phyloP scores from a whole-genome alignment of 495 filamentous ascomycete genomes.

The Echria macrotheca region DNA sequence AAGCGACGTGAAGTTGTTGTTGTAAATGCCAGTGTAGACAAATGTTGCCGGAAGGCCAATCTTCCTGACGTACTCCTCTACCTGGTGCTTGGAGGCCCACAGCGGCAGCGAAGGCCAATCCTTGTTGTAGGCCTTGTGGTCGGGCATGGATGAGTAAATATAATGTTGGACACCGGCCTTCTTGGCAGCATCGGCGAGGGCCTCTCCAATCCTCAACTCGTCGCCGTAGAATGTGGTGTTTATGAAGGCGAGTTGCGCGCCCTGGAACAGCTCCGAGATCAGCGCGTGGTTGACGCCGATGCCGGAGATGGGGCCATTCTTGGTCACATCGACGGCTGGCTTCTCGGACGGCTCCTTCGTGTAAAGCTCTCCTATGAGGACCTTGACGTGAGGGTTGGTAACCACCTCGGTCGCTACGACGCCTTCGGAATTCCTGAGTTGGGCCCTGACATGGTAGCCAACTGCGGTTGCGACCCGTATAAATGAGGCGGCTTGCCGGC shows the following conservation, averaged over 20 bases:
- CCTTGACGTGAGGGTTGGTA: slow-evolving; percentile 73
- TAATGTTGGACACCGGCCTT: slow-evolving; percentile 80
- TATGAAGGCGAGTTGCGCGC: slow-evolving; percentile 86
- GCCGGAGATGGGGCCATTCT: slow-evolving; percentile 38
- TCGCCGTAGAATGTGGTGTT: slow-evolving; percentile 98
- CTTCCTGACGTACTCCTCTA: slow-evolving; percentile 85
- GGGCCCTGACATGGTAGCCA: slow-evolving; percentile 84
- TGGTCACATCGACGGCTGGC: slow-evolving; percentile 38
- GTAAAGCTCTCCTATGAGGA: slow-evolving; percentile 78
- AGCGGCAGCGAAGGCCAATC: slow-evolving; percentile 77
- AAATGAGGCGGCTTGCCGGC: slow-evolving; percentile 88
- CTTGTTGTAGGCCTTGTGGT: slow-evolving; percentile 67
- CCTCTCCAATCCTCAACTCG: slow-evolving; percentile 80
- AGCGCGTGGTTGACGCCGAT: slow-evolving; percentile 53
- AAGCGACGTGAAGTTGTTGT: slow-evolving; percentile 96
- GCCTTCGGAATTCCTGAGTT: slow-evolving; percentile 75
- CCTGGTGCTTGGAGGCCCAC: slow-evolving; percentile 85
- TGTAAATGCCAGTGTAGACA: slow-evolving; percentile 94
- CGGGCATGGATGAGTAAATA: slow-evolving; percentile 94
- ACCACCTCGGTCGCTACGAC: slow-evolving; percentile 79
- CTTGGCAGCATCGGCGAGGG: slow-evolving; percentile 85
- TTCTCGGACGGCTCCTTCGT: slow-evolving; percentile 41
- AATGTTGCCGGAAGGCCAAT: slow-evolving; percentile 83
- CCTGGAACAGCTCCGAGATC: slow-evolving; percentile 72
- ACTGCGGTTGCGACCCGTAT: slow-evolving; percentile 88